Base-by-base conservation (phyloP, 176 grass and related monocot species). In the Bromus sterilis region DNA sequence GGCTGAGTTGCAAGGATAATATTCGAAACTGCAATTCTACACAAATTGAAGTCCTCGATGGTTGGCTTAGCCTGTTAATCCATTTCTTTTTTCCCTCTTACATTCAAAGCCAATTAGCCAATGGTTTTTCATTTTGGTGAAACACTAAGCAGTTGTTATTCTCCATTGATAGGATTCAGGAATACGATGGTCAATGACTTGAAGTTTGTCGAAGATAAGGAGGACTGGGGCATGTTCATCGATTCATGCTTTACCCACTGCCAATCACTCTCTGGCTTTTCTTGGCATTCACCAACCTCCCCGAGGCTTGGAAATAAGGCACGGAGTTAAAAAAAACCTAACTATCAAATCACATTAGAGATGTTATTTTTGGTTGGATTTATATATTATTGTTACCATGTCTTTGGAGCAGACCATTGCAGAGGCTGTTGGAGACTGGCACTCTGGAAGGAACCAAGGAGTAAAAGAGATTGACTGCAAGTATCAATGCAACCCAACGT, bases 181-280 rank as follows among this genome's bases (percentile, higher is more conserved):
- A 40, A 56, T 16, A 85, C 73, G 9, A 75, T 94, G 43, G 56
- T 94, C 34, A 70, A 78, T 71, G 72, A 79, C 57, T 56, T 94
- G 53, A 82, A 42, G 65, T 77, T 40, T 66, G 59, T 70, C 48
- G 24, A 58, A 67, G n/a, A 81, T 20, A 91, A 84, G 11, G 84
- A 49, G 33, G 37, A 85, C 49, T 74, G 71, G 84, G 93, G 93
- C 1, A 0, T 90, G 25, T 95, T 95, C 57, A 73, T 95, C 10
- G 84, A 95, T 82, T 95, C 89, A 41, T 95, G 93, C 76, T 95
- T 87, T 65, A 66, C 51, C 5, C 93, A 92, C 77, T 92, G 89
- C 74, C 93, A 95, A 85, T 82, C 87, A 3, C 25, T 56, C 31
- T 83, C n/a, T 7, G 64, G 48, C 14, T 82, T 83, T 31, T 73